Base-by-base conservation (phyloP, 2,329 filamentous ascomycete genomes). In the Aspergillus proliferans region DNA sequence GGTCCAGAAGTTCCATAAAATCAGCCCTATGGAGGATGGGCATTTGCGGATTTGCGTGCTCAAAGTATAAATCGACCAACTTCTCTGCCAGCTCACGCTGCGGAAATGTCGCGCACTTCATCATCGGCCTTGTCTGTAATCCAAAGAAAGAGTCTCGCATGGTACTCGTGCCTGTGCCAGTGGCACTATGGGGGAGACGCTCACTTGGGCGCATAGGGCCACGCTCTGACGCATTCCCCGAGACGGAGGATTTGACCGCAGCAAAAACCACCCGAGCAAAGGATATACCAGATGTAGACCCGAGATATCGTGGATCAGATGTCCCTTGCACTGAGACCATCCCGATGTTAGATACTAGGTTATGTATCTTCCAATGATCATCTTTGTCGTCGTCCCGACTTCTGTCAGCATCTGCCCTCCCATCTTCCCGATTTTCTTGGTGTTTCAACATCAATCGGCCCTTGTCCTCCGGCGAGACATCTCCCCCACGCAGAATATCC, bases 61-160 rank as follows among this genome's bases (percentile, higher is more conserved):
- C 89, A 67, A 97, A 97, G 68, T 96, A 97, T 34, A 96, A 79
- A 47, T 84, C 81, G 34, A 88, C 84, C 15, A 97, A 77, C 51
- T 83, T 81, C 47, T 80, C 71, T 1, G 84, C 92, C 2, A 95
- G 75, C 28, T 87, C 82, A 54, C 81, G 83, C 54, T 87, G 83
- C 0, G 93, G 93, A 59, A 97, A 96, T 0, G 83, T 78, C 0
- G 91, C 91, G 41, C 87, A 87, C 53, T 87, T 84, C 64, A 96
- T 93, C 14, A 84, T 89, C 1, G 91, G 89, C 59, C 87, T 91
- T 2, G 88, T 94, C 59, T 96, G 90, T 41, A 97, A 75, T n/a
- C 92, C 92, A 64, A 97, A 97, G 76, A 96, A 96, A 0, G 90
- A 95, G 69, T 97, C 92, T 51, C 91, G 82, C 86, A 95, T 93